Conservation (phyloP, 352 stramenopile genomes). For the Pythium grandisporangium region DNA sequence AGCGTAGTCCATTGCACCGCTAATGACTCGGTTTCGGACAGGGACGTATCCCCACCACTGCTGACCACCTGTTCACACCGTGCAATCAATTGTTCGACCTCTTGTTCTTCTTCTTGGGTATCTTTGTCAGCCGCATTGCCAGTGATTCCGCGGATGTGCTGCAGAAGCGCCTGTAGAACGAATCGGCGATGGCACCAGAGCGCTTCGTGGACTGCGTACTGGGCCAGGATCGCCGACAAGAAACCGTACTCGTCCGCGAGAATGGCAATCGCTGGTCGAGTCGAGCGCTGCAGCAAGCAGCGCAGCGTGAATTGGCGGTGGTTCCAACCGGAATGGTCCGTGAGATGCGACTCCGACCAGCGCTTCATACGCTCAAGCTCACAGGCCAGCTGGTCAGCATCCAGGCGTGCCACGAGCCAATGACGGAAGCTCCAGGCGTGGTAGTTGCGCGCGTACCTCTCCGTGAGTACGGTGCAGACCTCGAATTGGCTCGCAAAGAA, state of each 20-base stretch:
- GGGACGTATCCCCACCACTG: too few relatives aligned
- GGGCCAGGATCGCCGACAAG: conserved; percentile 33
- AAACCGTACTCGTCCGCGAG: conserved; percentile 39
- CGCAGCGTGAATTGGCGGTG: conserved; percentile 57
- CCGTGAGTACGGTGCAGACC: conserved; percentile 36
- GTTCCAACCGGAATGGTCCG: conserved; percentile 76
- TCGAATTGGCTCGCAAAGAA: conserved; percentile 49
- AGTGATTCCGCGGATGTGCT: conserved; percentile 3
- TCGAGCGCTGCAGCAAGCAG: conserved; percentile 9
- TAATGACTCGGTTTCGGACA: too few relatives aligned
- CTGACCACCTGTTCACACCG: too few relatives aligned
- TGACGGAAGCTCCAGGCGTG: conserved; percentile 82
- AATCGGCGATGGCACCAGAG: conserved; percentile 78
- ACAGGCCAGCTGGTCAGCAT: conserved; percentile 7
- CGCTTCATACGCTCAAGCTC: conserved; percentile 40
- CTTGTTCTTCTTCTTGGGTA: too few relatives aligned
- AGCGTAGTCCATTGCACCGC: too few relatives aligned
- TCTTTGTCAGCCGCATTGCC: conserved; percentile 10
- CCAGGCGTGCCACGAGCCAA: conserved; percentile 47
- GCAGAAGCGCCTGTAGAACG: conserved; percentile 35
- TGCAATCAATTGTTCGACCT: too few relatives aligned
- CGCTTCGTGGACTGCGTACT: conserved; percentile 47
- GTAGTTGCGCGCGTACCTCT: conserved; percentile 72
- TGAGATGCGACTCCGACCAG: conserved; percentile 64
- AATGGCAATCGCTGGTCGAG: conserved; percentile 2